These are phyloP conservation scores for Xylariaceae sp. DNA, from an alignment of 2,329 filamentous ascomycete species.

Conservation along the genomic window DNA sequence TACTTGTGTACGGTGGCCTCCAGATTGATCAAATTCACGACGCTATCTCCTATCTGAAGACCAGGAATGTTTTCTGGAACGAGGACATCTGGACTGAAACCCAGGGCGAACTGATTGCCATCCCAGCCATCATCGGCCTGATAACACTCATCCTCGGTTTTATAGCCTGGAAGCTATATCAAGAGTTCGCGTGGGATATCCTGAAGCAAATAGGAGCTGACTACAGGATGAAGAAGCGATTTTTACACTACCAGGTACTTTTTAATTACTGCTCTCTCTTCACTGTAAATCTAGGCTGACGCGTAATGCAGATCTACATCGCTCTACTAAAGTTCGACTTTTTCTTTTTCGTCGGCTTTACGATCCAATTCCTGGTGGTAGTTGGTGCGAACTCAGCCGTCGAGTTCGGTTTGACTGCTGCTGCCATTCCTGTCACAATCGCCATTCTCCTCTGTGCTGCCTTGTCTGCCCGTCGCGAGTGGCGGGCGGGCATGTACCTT, in stretches of 20 bases:
- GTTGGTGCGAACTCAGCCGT: slow-evolving; percentile 72
- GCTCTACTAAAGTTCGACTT: slow-evolving; percentile 98
- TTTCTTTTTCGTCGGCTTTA: slow-evolving; percentile 99
- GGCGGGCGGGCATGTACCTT: slow-evolving; percentile 74
- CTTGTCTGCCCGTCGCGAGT: slow-evolving; percentile 85
- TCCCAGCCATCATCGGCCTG: slow-evolving; percentile 82
- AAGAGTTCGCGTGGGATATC: slow-evolving; percentile 99
- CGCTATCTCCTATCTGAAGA: slow-evolving; percentile 66
- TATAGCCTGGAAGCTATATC: slow-evolving; percentile 92
- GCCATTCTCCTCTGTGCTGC: slow-evolving; percentile 84
- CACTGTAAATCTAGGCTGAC: slow-evolving; percentile 31
- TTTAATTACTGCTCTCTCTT: neutral
- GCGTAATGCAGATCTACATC: slow-evolving; percentile 80
- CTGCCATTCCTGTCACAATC: slow-evolving; percentile 90
- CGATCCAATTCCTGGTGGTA: slow-evolving; percentile 95
- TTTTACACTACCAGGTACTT: slow-evolving; percentile 90
- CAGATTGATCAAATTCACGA: slow-evolving; percentile 89
- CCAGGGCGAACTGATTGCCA: slow-evolving; percentile 80
- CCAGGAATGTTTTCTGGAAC: slow-evolving; percentile 51
- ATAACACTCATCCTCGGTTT: slow-evolving; percentile 76
- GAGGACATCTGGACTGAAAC: slow-evolving; percentile 71
- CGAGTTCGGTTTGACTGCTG: slow-evolving; percentile 87
- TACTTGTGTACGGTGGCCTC: slow-evolving; percentile 91
- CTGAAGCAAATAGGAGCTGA: slow-evolving; percentile 99
- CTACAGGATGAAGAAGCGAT: slow-evolving; percentile 94